Conservation (phyloP, 441 rosid species). For the Capsella rubella region DNA sequence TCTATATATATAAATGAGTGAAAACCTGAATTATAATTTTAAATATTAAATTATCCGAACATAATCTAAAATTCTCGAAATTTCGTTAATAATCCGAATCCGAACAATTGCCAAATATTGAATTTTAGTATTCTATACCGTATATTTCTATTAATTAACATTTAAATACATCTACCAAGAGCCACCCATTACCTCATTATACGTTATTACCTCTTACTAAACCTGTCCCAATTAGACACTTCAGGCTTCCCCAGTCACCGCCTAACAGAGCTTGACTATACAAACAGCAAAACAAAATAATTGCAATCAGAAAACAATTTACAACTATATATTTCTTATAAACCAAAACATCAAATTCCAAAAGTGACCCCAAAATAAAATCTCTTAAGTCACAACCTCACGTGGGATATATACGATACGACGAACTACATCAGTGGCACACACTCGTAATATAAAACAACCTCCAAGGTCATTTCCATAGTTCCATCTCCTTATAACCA, state of each 20-base stretch:
- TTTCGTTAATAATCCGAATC: not conserved
- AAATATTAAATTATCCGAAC: no score
- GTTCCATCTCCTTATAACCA: constrained; percentile 55
- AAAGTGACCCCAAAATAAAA: constrained; percentile 20
- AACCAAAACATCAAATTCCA: not conserved
- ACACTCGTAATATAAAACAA: constrained; percentile 33
- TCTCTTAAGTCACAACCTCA: constrained; percentile 40
- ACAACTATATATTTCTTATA: no score
- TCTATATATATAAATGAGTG: not conserved
- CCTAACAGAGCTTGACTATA: constrained; percentile 35
- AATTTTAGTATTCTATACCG: not conserved
- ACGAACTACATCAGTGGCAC: constrained; percentile 31
- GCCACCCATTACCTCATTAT: not conserved
- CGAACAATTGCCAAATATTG: not conserved
- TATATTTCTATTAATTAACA: not conserved
- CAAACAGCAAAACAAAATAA: not conserved
- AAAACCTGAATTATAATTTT: not conserved
- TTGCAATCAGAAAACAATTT: not conserved
- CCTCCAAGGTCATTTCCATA: constrained; percentile 17
- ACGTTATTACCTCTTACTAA: not conserved
- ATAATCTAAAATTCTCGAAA: not conserved
- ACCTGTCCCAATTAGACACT: constrained; percentile 2
- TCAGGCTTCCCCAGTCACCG: constrained; percentile 33
- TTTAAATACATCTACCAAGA: not conserved
- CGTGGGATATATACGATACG: constrained; percentile 27